Base-by-base conservation (phyloP, 2,329 filamentous ascomycete species). In the Didymella lethalis region DNA sequence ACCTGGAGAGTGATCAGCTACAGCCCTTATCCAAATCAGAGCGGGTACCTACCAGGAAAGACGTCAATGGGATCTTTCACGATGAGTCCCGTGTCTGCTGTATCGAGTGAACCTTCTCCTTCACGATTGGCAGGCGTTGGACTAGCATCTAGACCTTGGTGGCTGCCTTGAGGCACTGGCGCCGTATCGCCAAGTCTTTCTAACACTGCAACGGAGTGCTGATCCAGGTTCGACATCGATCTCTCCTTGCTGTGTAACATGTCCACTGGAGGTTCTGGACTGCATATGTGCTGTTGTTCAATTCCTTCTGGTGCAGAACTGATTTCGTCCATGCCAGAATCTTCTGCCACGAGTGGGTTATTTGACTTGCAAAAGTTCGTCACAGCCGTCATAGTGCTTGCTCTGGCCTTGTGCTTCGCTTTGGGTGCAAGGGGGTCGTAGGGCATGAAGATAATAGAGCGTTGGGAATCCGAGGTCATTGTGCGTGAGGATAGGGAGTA, bases 381-480 rank as follows among this genome's bases (percentile, higher is more conserved):
- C 11, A 28, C n/a, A 4, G 26, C n/a, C 25, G 1, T 10, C 25
- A 45, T 29, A 29, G 11, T 5, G 43, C 25, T 29, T 45, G 23
- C 25, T 45, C 25, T 45, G 2, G 25, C 12, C 23, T 45, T 45
- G 43, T 28, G 43, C 43, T n/a, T 45, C 12, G 8, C 11, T 25
- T 45, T 45, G 6, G 43, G 43, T 14, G 43, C 43, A 45, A 45
- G 25, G 43, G 43, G 43, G n/a, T 45, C 25, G 28, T 45, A 45
- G 43, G 43, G 25, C 25, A 28, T 45, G 16, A 45, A 45, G 18
- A 45, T 11, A n/a, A 29, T 29, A 2, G 25, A 14, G 3, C 28
- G 43, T 20, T 45, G 43, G 7, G 25, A 45, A 45, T 1, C 5
- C 3, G 25, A 45, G 25, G 23, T 25, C 11, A 45, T 45, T 8